A percentile compares a stretch with the other conserved stretches of the same genome.
Conservation (phyloP, 805 yeast genomes). For the Myxozyma lipomycoides region DNA sequence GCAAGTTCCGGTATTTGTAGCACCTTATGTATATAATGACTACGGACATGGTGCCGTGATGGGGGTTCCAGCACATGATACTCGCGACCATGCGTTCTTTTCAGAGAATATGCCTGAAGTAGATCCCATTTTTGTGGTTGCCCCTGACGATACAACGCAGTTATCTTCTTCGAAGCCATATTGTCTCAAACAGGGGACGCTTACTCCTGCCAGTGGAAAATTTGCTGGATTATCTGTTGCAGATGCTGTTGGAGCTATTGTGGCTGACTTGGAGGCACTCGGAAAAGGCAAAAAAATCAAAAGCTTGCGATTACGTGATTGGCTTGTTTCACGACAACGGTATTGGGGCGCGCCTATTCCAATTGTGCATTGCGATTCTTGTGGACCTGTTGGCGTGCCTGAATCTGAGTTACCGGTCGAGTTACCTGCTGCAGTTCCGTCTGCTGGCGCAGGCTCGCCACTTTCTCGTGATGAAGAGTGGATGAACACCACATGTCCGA, state of each 20-base stretch:
- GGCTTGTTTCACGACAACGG: conserved; percentile 92
- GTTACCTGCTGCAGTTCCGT: conserved; percentile 53
- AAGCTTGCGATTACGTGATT: conserved; percentile 73
- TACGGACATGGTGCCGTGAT: conserved; percentile 94
- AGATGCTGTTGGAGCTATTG: conserved; percentile 52
- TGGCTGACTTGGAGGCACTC: conserved; percentile 40
- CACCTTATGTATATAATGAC: conserved; percentile 80
- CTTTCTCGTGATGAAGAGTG: conserved; percentile 63
- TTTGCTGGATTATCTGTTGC: conserved; percentile 48
- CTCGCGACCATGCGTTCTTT: conserved; percentile 83
- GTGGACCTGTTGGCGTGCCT: conserved; percentile 94
- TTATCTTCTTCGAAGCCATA: conserved; percentile 34
- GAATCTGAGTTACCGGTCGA: conserved; percentile 77
- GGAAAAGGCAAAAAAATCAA: conserved; percentile 48
- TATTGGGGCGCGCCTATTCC: conserved; percentile 99
- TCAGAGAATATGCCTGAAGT: conserved; percentile 48
- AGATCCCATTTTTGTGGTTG: conserved; percentile 46
- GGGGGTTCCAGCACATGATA: conserved; percentile 97
- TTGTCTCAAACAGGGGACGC: conserved; percentile 44
- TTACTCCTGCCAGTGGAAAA: conserved; percentile 47
- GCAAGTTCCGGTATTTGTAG: conserved; percentile 71
- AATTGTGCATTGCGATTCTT: conserved; percentile 74
- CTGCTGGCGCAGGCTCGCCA: conserved; percentile 56
- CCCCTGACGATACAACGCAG: conserved; percentile 36
- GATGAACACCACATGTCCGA: conserved; percentile 73